A percentile compares a stretch with the other conserved stretches of the same genome.
Conservation (phyloP, 495 filamentous ascomycete genomes). For the Bathelium albidoporum region DNA sequence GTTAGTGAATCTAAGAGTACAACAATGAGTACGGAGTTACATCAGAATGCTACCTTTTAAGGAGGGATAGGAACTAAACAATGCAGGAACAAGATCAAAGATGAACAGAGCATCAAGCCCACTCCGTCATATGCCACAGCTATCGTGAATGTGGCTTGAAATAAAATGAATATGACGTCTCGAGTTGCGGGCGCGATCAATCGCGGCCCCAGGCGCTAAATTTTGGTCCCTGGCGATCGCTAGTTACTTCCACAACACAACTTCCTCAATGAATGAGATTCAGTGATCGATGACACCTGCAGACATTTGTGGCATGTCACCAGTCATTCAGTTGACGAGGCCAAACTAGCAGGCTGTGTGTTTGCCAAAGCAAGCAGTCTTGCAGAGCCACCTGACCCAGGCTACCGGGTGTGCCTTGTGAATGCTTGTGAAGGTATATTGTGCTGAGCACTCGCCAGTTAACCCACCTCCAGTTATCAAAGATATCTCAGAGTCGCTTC, state of each 20-base stretch:
- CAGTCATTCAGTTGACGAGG: too few species aligned
- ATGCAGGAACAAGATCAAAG: background rate
- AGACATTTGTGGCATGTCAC: too few species aligned
- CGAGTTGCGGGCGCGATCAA: background rate
- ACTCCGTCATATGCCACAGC: background rate
- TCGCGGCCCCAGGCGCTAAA: background rate
- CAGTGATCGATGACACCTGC: too few species aligned
- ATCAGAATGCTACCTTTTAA: background rate
- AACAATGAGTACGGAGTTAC: background rate
- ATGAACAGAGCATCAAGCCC: background rate
- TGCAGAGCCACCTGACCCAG: too few species aligned
- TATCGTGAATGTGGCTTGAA: background rate
- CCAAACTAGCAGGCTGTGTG: too few species aligned
- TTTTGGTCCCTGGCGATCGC: conserved; percentile 1
- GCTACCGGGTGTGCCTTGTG: too few species aligned
- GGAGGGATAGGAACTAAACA: background rate
- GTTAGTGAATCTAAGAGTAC: background rate
- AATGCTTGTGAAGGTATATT: too few species aligned
- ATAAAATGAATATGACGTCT: conserved; percentile 4
- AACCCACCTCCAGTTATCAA: too few species aligned
- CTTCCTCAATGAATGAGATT: too few species aligned
- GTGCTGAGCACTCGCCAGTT: too few species aligned
- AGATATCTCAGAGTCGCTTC: too few species aligned
- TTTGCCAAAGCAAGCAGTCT: too few species aligned
- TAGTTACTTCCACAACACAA: background rate